A percentile compares a stretch with the other conserved stretches of the same genome.
Evolutionary conservation across 306 rosid species (phyloP).

Genomic region (Prunus salicina): DNA sequence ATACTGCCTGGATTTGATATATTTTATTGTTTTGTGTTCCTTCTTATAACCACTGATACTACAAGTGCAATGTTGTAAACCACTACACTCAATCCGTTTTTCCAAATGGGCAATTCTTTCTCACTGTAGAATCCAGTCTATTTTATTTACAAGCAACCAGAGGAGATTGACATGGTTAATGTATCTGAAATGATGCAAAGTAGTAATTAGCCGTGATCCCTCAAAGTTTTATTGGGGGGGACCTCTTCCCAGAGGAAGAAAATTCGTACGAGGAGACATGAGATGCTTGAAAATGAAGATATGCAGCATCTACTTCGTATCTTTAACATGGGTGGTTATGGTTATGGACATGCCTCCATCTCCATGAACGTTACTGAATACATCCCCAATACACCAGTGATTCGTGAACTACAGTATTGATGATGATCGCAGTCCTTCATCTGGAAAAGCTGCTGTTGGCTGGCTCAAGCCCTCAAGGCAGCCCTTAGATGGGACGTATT

Average conservation of each 20-base stretch:
- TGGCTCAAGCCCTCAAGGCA: slow-evolving; percentile 89
- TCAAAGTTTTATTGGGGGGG: not conserved
- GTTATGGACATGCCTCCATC: slow-evolving; percentile 42
- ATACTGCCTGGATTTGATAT: not conserved
- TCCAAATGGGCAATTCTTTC: not conserved
- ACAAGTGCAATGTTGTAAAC: not conserved
- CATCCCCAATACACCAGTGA: slow-evolving; percentile 37
- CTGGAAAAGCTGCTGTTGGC: slow-evolving; percentile 91
- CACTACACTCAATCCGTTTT: not conserved
- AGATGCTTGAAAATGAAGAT: slow-evolving; percentile 80
- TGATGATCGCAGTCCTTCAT: slow-evolving; percentile 59
- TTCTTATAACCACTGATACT: not conserved
- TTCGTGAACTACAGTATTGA: slow-evolving; percentile 46
- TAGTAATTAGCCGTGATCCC: not conserved
- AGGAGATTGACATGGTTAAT: not conserved
- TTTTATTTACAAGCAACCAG: not conserved
- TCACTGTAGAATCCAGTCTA: not conserved
- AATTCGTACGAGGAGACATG: slow-evolving; percentile 79
- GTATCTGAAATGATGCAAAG: not conserved
- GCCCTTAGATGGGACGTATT: slow-evolving; percentile 92
- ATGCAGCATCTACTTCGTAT: slow-evolving; percentile 77
- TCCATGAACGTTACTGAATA: slow-evolving; percentile 44
- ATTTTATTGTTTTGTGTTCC: not conserved
- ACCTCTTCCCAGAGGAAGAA: slow-evolving; percentile 73
- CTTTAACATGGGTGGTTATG: slow-evolving; percentile 54